phyloP scores from a whole-genome alignment of 2,329 filamentous ascomycete species.

The Sporothrix pseudoabietina region DNA sequence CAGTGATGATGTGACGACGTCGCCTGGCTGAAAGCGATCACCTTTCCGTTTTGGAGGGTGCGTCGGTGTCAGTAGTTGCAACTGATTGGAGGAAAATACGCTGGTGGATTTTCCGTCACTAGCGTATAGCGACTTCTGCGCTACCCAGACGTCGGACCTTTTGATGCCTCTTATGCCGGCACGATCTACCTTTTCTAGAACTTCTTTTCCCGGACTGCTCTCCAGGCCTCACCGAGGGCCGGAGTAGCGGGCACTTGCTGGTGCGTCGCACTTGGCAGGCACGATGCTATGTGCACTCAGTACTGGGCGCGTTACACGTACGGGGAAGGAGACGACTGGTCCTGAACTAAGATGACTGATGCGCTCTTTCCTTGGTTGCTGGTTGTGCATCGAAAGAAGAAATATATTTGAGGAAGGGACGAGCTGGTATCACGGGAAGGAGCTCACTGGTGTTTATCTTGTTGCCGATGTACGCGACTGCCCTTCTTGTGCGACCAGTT shows the following conservation, averaged over 20 bases:
- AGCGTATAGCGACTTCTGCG: background rate
- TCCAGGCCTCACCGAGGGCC: conserved; percentile 20
- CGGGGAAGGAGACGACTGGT: background rate
- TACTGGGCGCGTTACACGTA: background rate
- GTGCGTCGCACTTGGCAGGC: background rate
- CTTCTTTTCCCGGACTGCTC: background rate
- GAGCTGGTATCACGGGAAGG: background rate
- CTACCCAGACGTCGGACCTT: background rate
- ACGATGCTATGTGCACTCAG: background rate
- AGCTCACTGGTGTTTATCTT: background rate
- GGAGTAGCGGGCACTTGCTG: conserved; percentile 9
- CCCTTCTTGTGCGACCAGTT: background rate
- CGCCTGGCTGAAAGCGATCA: background rate
- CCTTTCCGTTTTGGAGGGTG: background rate
- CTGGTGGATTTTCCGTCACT: conserved; percentile 22
- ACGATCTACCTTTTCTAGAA: conserved; percentile 16
- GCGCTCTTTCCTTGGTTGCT: background rate
- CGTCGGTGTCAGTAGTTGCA: background rate
- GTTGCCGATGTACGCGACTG: background rate
- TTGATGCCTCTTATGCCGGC: background rate
- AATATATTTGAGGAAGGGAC: background rate
- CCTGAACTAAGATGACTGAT: too few relatives aligned
- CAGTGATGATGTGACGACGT: background rate
- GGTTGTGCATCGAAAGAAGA: background rate
- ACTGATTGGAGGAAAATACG: conserved; percentile 30